Evolutionary conservation across 163 green algal species (phyloP).

Genomic region (Volvox carteri): DNA sequence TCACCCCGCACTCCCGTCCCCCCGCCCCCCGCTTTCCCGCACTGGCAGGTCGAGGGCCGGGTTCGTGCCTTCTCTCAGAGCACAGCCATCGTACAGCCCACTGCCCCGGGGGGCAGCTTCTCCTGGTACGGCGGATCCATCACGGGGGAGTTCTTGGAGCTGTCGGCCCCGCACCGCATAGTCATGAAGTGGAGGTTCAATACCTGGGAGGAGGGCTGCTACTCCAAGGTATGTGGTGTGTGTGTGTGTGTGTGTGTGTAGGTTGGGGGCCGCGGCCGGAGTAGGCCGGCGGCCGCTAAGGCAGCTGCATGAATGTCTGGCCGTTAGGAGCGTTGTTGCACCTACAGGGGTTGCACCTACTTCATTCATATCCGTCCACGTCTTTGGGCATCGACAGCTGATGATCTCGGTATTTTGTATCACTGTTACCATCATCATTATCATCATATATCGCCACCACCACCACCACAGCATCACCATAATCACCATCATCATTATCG

Average conservation of each 20-base stretch:
- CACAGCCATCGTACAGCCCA: constrained; percentile 68
- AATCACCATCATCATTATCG: no score
- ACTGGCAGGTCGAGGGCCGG: constrained; percentile 53
- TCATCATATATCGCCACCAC: no score
- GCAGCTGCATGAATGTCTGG: no score
- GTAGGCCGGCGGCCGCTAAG: no score
- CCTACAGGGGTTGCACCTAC: no score
- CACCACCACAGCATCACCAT: no score
- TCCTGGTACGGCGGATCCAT: constrained; percentile 79
- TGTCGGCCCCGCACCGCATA: constrained; percentile 79
- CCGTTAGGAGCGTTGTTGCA: no score
- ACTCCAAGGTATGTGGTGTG: constrained; percentile 77
- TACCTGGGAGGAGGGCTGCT: constrained; percentile 90
- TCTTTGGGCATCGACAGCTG: no score
- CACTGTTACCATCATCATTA: no score
- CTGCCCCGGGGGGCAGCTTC: constrained; percentile 73
- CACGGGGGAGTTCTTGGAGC: constrained; percentile 77
- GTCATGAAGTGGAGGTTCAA: constrained; percentile 96
- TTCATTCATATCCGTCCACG: no score
- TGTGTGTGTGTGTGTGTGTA: not conserved
- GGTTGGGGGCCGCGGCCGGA: no score
- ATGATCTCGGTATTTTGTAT: no score
- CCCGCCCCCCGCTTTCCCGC: not conserved
- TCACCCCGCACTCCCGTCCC: not conserved
- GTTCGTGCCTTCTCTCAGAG: constrained; percentile 72